Evolutionary conservation across 2,329 filamentous ascomycete species (phyloP).

Genomic region (Pseudogymnoascus sp.): DNA sequence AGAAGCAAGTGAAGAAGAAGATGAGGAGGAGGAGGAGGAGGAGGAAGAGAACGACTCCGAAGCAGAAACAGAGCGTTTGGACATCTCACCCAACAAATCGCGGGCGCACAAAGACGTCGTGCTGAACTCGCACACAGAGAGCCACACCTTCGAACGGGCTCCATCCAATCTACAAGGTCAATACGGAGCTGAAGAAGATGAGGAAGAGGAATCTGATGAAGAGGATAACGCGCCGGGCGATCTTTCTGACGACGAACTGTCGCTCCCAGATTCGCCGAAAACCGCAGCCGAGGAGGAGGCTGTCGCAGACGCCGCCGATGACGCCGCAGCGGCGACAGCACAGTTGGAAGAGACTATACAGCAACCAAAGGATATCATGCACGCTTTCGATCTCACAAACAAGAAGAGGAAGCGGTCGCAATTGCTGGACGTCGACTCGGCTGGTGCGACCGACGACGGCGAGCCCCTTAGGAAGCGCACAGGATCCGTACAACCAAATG

Average conservation of each 20-base stretch:
- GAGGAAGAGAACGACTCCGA: slow-evolving; percentile 65
- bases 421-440: slow-evolving; percentile 26
- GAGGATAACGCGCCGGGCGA: slow-evolving; percentile 7
- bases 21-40: slow-evolving; percentile 29
- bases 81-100: slow-evolving; percentile 70
- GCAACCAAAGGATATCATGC: slow-evolving; percentile 4
- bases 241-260: slow-evolving; percentile 14
- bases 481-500: slow-evolving; percentile 38
- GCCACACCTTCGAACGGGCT: slow-evolving; percentile 54
- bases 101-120: slow-evolving; percentile 54
- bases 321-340: slow-evolving; percentile 30
- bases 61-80: slow-evolving; percentile 88
- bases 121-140: slow-evolving; percentile 48
- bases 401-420: slow-evolving; percentile 33
- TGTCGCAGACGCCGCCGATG: slow-evolving; percentile 18
- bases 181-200: slow-evolving; percentile 35
- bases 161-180: slow-evolving; percentile 70
- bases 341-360: slow-evolving; percentile 20
- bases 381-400: slow-evolving; percentile 22
- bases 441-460: slow-evolving; percentile 29
- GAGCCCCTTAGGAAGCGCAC: slow-evolving; percentile 43
- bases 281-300: slow-evolving; percentile 35
- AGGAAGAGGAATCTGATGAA: slow-evolving; percentile 32
- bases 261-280: slow-evolving; percentile 28
- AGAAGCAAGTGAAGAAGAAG: slow-evolving; percentile 31